Evolutionary conservation across 345 rosid genomes (phyloP).

Genomic region (Dipteronia sinensis): DNA sequence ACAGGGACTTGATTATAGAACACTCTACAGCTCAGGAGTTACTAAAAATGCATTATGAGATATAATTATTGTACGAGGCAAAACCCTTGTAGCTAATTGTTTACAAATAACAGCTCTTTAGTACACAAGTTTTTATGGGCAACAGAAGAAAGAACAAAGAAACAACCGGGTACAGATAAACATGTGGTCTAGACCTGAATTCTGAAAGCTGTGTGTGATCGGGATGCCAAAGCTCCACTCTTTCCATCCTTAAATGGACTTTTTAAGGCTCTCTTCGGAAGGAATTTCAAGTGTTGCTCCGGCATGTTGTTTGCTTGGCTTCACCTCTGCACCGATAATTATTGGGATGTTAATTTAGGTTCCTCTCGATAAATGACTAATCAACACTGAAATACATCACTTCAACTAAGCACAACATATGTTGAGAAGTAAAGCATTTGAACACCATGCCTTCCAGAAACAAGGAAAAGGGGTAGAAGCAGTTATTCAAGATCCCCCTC

Average conservation of each 20-base stretch:
- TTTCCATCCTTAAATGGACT: conserved; percentile 38
- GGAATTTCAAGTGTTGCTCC: conserved; percentile 89
- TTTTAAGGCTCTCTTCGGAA: conserved; percentile 63
- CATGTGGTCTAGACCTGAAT: background rate
- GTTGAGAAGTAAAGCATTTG: background rate
- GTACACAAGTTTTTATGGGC: background rate
- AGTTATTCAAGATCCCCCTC: too few species aligned
- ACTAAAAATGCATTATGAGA: background rate
- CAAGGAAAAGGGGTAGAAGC: too few species aligned
- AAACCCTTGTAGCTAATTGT: conserved; percentile 1
- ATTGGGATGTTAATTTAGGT: background rate
- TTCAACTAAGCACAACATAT: background rate
- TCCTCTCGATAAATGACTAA: too few species aligned
- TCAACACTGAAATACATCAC: too few species aligned
- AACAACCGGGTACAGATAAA: background rate
- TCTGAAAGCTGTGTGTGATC: background rate
- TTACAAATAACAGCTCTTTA: background rate
- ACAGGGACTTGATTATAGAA: background rate
- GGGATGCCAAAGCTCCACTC: background rate
- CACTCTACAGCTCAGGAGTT: background rate
- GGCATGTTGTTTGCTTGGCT: conserved; percentile 70
- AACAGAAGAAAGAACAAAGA: background rate
- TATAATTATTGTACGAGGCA: background rate
- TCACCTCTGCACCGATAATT: conserved; percentile 57
- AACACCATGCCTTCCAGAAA: background rate